Base-by-base conservation (phyloP, 2,329 filamentous ascomycete genomes). In the Trichoderma arundinaceum region DNA sequence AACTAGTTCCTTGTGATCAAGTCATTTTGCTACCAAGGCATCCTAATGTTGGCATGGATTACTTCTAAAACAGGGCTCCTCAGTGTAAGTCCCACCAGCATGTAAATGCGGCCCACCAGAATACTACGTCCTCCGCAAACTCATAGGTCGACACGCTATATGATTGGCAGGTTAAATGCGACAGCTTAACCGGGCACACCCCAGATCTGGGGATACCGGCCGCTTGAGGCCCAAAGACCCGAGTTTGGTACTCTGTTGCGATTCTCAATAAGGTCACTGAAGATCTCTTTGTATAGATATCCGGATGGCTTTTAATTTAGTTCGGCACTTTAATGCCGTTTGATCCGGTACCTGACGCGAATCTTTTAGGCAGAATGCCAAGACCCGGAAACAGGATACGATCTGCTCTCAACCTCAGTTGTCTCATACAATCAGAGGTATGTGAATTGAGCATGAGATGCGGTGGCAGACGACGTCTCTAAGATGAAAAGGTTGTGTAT, bases 151-250 rank as follows among this genome's bases (percentile, higher is more conserved):
- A 39, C 5, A 8, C 3, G 3, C 17, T 32, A 32, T 33, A 8
- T 57, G 52, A 64, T 64, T 64, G 52, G 61, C 33, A 57, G 61
- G 61, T 33, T 64, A 64, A 64, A 64, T 64, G n/a, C 9, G 4
- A 32, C 51, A 57, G 22, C 52, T 57, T 64, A 57, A 17, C 33
- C 61, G 61, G 52, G 49, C 48, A 48, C 41, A 64, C 51, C 61
- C 52, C 52, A 32, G 61, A 64, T 64, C 61, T 64, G 43, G 51
- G 61, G 61, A 48, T 28, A 52, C 52, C 8, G 39, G 33, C 32
- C 52, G 33, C 19, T 19, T 49, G 43, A 48, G 38, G 41, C 7
- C 53, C 61, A 12, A 57, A 41, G 43, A 39, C 52, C 61, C 61
- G 10, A 28, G 10, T 49, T 48, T 48, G n/a, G 43, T 7, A 49